Evolutionary conservation across 1,284 basidiomycete species (phyloP).

Genomic region (Rhodotorula sp.): DNA sequence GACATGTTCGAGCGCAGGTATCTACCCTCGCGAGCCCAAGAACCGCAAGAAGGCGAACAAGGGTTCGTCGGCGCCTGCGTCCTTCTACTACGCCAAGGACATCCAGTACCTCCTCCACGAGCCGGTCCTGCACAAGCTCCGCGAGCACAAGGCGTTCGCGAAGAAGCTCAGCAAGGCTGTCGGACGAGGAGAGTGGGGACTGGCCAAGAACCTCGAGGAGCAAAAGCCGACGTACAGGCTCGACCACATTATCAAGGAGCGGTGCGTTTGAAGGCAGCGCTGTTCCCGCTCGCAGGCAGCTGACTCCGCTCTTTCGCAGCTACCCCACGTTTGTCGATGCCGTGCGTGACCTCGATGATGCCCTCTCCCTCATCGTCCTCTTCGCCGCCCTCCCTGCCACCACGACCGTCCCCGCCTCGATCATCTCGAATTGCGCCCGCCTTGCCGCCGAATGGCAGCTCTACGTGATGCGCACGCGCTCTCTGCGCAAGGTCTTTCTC

Average conservation of each 20-base stretch:
- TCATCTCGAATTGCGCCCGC: constrained; percentile 86
- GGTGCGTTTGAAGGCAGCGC: constrained; percentile 55
- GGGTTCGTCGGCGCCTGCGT: constrained; percentile 88
- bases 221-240: constrained; percentile 70
- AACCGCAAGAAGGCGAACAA: constrained; percentile 95
- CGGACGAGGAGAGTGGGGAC: constrained; percentile 90
- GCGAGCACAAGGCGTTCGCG: constrained; percentile 98
- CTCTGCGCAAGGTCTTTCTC: constrained; percentile 87
- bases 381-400: constrained; percentile 84
- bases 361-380: constrained; percentile 89
- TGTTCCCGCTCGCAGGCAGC: background rate
- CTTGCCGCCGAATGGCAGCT: constrained; percentile 71
- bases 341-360: constrained; percentile 94
- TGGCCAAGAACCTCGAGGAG: constrained; percentile 90
- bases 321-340: constrained; percentile 98
- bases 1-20: constrained; percentile 59
- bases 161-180: constrained; percentile 94
- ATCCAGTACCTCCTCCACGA: constrained; percentile 97
- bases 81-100: constrained; percentile 97
- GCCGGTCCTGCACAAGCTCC: constrained; percentile 88
- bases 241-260: constrained; percentile 97
- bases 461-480: constrained; percentile 85
- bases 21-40: constrained; percentile 94
- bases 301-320: constrained; percentile 52
- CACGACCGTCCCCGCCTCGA: constrained; percentile 68